Evolutionary conservation across 371 early-diverging fungal species (phyloP).

Genomic region (Mucor mucedo): DNA sequence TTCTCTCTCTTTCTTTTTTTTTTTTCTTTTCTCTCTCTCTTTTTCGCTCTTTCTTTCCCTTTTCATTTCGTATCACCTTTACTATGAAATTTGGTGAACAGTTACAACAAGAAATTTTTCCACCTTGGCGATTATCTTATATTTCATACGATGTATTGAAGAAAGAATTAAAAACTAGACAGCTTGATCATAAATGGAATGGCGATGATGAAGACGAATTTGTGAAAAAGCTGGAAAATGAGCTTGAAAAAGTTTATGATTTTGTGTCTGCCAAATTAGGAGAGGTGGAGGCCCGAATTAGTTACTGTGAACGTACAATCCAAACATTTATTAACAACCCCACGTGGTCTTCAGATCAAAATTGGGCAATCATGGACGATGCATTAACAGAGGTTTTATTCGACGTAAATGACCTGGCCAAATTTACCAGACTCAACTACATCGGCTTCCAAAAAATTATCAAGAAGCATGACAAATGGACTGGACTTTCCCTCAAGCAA

Average conservation of each 20-base stretch:
- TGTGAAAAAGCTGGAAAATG: slow-evolving; percentile 70
- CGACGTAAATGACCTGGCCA: slow-evolving; percentile 87
- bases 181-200: slow-evolving; percentile 49
- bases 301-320: slow-evolving; percentile 82
- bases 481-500: slow-evolving; percentile 73
- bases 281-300: slow-evolving; percentile 82
- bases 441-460: slow-evolving; percentile 93
- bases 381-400: slow-evolving; percentile 54
- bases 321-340: slow-evolving; percentile 48
- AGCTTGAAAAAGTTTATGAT: slow-evolving; percentile 84
- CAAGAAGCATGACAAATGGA: slow-evolving; percentile 92
- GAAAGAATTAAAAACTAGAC: slow-evolving; percentile 23
- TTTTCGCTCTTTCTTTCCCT: not conserved
- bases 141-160: slow-evolving; percentile 32
- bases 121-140: slow-evolving; percentile 35
- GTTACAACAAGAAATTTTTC: slow-evolving; percentile 33
- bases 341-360: slow-evolving; percentile 39
- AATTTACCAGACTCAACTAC: slow-evolving; percentile 91
- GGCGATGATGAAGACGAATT: slow-evolving; percentile 74
- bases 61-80: slow-evolving; percentile 2
- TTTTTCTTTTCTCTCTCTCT: not conserved
- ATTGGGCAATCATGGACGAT: slow-evolving; percentile 51
- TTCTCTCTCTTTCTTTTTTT: slow-evolving; percentile 4
- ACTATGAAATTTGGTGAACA: slow-evolving; percentile 42
- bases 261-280: slow-evolving; percentile 81